Base-by-base conservation (phyloP, 2,329 filamentous ascomycete genomes). In the Fusarium sp. region DNA sequence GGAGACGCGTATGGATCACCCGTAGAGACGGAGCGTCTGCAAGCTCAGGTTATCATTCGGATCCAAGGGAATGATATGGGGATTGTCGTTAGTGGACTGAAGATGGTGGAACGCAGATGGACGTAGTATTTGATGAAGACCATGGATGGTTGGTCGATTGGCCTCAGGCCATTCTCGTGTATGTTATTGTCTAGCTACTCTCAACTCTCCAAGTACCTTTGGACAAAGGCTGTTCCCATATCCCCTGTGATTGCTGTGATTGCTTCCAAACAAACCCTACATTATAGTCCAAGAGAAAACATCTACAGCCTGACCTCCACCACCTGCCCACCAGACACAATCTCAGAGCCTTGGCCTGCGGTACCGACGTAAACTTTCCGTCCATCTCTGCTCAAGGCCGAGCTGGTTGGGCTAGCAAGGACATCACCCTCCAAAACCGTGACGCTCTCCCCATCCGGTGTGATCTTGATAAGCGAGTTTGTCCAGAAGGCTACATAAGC, bases 401-500 rank as follows among this genome's bases (percentile, higher is more conserved):
- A 6, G 38, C 24, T 47, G 3, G 42, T 67, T 18, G 67, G 42
- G 18, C 42, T 45, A 3, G 35, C 31, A 7, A 71, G 35, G 2
- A 50, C 8, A 3, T 52, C 24, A 2, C 58, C 24, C 3, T 63
- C 20, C 2, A 66, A 22, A 3, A 70, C 4, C 27, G 38, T 31
- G 34, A 31, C 16, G 3, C 13, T 6, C 31, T 66, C 24, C 1
- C 62, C 67, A 1, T 14, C 18, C 0, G 29, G 24, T 2, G 67
- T 59, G 10, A 71, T 47, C 16, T 60, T 67, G 0, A 63, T 8
- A 9, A 63, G 7, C 6, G 14, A 52, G 10, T 66, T 40, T 4
- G 61, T 8, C 67, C 57, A 71, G 11, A 29, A 63, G 3, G 22
- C 24, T 10, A 71, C 22, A 4, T 56, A 67, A 11, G 42, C 58